phyloP scores from a whole-genome alignment of 1,284 basidiomycete genomes.

The Xerocomus nothofagi region DNA sequence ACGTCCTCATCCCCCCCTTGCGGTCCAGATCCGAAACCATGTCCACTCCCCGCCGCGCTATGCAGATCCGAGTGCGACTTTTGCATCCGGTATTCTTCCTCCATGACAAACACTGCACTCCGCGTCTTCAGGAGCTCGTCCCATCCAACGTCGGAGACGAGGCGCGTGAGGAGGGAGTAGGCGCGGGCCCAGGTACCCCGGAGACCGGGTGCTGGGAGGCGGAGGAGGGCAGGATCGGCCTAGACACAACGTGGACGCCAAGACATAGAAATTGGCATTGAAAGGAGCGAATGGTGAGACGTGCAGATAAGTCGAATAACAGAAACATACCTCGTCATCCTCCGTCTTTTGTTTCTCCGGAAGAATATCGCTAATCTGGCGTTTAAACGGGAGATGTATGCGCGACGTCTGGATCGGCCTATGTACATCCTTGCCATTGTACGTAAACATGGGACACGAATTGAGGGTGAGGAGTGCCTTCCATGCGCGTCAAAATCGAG shows the following conservation, averaged over 20 bases:
- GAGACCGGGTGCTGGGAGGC: slow-evolving; percentile 91
- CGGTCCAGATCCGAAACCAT: slow-evolving; percentile 1
- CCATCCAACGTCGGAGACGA: slow-evolving; percentile 96
- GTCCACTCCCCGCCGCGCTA: slow-evolving; percentile 19
- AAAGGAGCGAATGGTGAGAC: background rate
- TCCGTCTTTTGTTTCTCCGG: slow-evolving; percentile 71
- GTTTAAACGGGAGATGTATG: slow-evolving; percentile 86
- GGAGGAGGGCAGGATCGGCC: slow-evolving; percentile 91
- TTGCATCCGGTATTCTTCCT: slow-evolving; percentile 95
- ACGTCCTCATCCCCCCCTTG: slow-evolving; percentile 24
- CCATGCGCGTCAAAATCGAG: background rate
- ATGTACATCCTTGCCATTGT: slow-evolving; percentile 95
- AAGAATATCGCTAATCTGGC: slow-evolving; percentile 80
- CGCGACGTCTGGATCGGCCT: slow-evolving; percentile 81
- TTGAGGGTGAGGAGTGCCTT: slow-evolving; percentile 91
- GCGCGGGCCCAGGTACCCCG: slow-evolving; percentile 96
- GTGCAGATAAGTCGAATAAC: background rate
- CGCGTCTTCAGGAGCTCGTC: slow-evolving; percentile 95
- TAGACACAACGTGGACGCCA: slow-evolving; percentile 26
- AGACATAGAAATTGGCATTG: background rate
- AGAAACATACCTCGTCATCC: slow-evolving; percentile 79
- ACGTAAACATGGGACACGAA: slow-evolving; percentile 99
- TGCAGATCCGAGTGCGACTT: slow-evolving; percentile 67
- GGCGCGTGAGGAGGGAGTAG: slow-evolving; percentile 85
- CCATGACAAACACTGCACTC: slow-evolving; percentile 98